phyloP scores from a whole-genome alignment of 768 basidiomycete species.

The Hericium alpestre region DNA sequence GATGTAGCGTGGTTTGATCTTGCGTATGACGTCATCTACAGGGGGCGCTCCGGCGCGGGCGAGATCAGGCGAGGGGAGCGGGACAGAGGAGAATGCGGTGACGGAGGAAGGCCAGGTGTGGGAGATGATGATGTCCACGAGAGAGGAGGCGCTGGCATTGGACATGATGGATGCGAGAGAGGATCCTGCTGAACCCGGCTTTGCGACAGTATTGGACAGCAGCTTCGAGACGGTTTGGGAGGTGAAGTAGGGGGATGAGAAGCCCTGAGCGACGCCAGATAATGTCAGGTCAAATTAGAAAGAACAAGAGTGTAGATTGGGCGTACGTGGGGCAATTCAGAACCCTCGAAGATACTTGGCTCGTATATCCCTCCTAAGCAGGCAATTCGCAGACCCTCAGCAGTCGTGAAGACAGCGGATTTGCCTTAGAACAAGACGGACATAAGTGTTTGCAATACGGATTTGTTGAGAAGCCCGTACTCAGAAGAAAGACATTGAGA shows the following conservation, averaged over 20 bases:
- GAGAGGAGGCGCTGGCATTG: constrained; percentile 46
- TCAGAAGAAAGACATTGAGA: constrained; percentile 75
- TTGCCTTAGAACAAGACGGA: constrained; percentile 42
- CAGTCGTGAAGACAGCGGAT: constrained; percentile 69
- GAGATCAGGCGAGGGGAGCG: constrained; percentile 33
- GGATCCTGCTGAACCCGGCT: constrained; percentile 34
- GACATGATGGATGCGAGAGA: constrained; percentile 64
- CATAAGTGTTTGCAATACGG: constrained; percentile 1
- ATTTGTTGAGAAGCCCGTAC: constrained; percentile 35
- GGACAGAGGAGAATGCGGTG: constrained; percentile 46
- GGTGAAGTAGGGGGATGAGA: constrained; percentile 67
- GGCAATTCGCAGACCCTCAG: constrained; percentile 72
- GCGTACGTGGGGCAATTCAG: constrained; percentile 58
- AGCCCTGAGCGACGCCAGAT: constrained; percentile 37
- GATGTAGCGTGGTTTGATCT: constrained; percentile 78
- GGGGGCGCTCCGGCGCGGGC: constrained; percentile 38
- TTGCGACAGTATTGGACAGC: constrained; percentile 56
- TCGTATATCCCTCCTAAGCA: constrained; percentile 78
- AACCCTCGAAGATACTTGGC: constrained; percentile 41
- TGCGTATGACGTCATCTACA: constrained; percentile 54
- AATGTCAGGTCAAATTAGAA: neutral
- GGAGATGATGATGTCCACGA: constrained; percentile 74
- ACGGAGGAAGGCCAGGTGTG: constrained; percentile 66
- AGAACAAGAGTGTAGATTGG: neutral
- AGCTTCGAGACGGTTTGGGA: constrained; percentile 60